Evolutionary conservation across 1,139 yeast genomes (phyloP), one percentile per base, ranked within the genome.

Genomic region (Saccharomyces hybrid): DNA sequence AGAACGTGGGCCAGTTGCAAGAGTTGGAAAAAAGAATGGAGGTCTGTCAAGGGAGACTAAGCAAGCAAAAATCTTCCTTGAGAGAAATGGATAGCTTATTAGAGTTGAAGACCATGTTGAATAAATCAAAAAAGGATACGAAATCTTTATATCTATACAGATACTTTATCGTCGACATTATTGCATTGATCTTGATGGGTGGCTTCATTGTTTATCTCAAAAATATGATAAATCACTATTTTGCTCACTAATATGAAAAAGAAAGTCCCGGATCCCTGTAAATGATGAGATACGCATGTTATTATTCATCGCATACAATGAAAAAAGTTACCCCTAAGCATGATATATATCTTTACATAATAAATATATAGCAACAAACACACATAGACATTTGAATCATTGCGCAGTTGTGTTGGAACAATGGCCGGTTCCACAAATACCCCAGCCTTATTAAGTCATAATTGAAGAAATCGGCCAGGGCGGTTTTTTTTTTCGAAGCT

Each of bases 21-120:
- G 29, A 27, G 1, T 34, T 65, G 14, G 69, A 65, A 50, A 38
- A 29, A 25, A 57, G 62, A 49, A 60, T 64, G 54, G 41, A 51
- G 11, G 38, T 19, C 3, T 58, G 63, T 47, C 59, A 56, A 31
- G 49, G 50, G 2, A 55, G 49, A 23, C 47, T 64, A 13, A 82
- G 75, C 31, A 88, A 85, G 74, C 97, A 89, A 25, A 93, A 84
- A 73, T 86, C 88, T 47, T 84, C 88, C 66, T 78, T 81, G 84
- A 89, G 88, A 49, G 57, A 60, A 51, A 52, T 65, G 53, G 69
- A 65, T 31, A 54, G 54, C 11, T 52, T 64, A 5, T 26, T 62
- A 11, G 50, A 55, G 28, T 31, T 66, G 28, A 63, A 64, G 49
- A 63, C 62, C 38, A 57, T 63, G 42, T 50, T 66, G 49, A 52